Evolutionary conservation across 164 flowering plant species (phyloP).

Genomic region (Brasenia schreberi): DNA sequence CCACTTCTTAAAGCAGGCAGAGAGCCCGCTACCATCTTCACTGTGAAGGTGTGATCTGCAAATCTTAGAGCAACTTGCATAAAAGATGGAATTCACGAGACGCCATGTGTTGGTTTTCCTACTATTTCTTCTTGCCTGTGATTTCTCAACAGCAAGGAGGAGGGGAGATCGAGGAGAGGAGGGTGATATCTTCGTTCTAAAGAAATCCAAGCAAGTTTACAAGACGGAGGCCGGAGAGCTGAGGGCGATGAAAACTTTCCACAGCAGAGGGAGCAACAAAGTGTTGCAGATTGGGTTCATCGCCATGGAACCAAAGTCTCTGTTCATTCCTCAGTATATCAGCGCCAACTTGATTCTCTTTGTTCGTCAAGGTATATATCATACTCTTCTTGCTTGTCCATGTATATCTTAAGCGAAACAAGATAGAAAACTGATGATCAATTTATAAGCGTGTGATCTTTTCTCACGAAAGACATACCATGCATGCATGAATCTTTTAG

Average conservation of each 20-base stretch:
- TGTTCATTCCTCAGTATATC: constrained; percentile 78
- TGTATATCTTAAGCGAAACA: background rate
- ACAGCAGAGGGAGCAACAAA: constrained; percentile 11
- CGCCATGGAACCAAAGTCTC: constrained; percentile 66
- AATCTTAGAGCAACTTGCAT: background rate
- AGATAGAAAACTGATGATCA: background rate
- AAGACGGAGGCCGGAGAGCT: constrained; percentile 68
- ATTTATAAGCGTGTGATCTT: background rate
- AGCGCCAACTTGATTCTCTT: constrained; percentile 71
- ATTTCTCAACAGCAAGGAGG: constrained; percentile 4
- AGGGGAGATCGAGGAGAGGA: constrained; percentile 5
- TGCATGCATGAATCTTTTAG: too few species aligned
- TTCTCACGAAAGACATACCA: background rate
- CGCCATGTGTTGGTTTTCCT: background rate
- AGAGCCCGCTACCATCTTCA: background rate
- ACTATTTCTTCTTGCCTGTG: background rate
- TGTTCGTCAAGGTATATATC: constrained; percentile 48
- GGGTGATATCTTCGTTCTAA: constrained; percentile 37
- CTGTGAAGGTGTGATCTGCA: background rate
- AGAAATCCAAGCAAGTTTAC: constrained; percentile 30
- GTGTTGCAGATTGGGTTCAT: constrained; percentile 78
- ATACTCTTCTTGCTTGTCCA: too few species aligned
- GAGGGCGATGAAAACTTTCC: constrained; percentile 39
- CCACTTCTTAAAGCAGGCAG: background rate
- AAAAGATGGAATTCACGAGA: background rate